Evolutionary conservation across 2,329 filamentous ascomycete genomes (phyloP).

Genomic region (Talaromyces sp.): DNA sequence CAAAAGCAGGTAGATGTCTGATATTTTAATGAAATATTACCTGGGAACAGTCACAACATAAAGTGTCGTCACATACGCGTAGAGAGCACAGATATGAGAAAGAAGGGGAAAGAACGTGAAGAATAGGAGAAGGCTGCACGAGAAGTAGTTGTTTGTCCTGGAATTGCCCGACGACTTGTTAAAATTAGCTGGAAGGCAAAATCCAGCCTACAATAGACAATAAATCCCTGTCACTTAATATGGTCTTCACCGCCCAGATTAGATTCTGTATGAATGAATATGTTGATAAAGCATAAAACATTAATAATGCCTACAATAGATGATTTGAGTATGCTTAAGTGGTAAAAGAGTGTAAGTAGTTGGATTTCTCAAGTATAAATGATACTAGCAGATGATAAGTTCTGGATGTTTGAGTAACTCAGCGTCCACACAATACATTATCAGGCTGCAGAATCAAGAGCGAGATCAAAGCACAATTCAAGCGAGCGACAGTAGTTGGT

Average conservation of each 20-base stretch:
- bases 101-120: neutral
- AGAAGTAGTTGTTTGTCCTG: neutral
- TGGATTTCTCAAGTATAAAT: neutral
- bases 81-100: neutral
- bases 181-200: neutral
- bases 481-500: constrained; percentile 9
- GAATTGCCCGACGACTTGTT: neutral
- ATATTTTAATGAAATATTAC: neutral
- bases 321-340: neutral
- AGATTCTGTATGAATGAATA: neutral
- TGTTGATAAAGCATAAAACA: neutral
- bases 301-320: neutral
- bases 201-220: neutral
- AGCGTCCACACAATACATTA: neutral
- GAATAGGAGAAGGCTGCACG: neutral
- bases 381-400: neutral
- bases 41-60: neutral
- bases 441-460: neutral
- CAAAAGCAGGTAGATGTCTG: too few relatives aligned
- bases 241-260: neutral
- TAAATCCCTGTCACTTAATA: too few relatives aligned
- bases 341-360: constrained; percentile 2
- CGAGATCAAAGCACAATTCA: neutral
- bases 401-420: neutral
- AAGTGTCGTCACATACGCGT: neutral